Percentiles rank a stretch among this genome's conserved stretches.
Evolutionary conservation across 306 rosid genomes (phyloP).

Genomic region (Vicia sativa): DNA sequence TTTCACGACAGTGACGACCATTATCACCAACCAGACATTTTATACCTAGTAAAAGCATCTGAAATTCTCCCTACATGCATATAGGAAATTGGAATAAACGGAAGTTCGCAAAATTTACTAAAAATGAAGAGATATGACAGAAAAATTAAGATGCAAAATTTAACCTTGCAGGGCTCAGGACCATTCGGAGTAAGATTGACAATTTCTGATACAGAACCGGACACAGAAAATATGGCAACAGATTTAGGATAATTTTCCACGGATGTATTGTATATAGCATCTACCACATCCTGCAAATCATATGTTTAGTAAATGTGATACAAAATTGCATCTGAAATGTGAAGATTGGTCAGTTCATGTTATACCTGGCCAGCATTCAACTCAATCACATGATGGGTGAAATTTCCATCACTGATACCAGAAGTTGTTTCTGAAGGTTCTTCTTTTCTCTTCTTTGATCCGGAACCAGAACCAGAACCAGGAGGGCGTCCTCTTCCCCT

Average conservation of each 20-base stretch:
- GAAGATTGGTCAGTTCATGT: neutral
- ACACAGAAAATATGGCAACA: neutral
- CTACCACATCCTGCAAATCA: neutral
- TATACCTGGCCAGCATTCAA: neutral
- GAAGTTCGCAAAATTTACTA: too few relatives aligned
- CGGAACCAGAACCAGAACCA: too few relatives aligned
- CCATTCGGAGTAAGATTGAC: neutral
- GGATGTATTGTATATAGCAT: neutral
- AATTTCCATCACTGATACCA: neutral
- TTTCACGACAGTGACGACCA: too few relatives aligned
- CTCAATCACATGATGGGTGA: neutral
- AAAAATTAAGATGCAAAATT: neutral
- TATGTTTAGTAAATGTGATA: neutral
- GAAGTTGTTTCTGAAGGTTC: neutral
- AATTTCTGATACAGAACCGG: neutral
- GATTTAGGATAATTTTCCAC: neutral
- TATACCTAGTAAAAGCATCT: neutral
- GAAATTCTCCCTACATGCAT: too few relatives aligned
- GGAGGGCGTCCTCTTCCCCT: too few relatives aligned
- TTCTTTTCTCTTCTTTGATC: too few relatives aligned
- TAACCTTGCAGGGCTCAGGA: neutral
- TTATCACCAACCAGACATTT: too few relatives aligned
- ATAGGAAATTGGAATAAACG: too few relatives aligned
- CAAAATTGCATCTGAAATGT: neutral
- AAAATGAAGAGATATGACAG: too few relatives aligned